phyloP scores from a whole-genome alignment of 2,329 filamentous ascomycete species.

The Alternaria brassicicola region DNA sequence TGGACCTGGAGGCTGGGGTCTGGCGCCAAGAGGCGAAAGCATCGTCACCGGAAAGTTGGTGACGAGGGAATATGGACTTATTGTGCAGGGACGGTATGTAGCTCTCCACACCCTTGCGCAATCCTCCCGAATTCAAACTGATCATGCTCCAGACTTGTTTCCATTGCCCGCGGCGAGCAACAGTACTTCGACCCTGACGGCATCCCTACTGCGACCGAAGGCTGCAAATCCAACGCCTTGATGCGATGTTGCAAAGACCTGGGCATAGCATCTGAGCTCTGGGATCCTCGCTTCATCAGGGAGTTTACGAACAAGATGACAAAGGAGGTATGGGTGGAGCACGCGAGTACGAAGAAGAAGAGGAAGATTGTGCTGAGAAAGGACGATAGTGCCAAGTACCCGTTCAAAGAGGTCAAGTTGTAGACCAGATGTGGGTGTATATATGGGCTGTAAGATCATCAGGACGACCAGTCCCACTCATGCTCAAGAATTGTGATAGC shows the following conservation, averaged over 20 bases:
- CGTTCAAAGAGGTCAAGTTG: slow-evolving; percentile 60
- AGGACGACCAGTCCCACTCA: not conserved
- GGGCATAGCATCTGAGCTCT: slow-evolving; percentile 91
- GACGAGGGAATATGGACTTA: slow-evolving; percentile 90
- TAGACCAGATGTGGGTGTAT: slow-evolving; percentile 5
- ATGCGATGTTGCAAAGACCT: slow-evolving; percentile 99
- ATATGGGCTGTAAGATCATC: not conserved
- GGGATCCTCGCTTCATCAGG: slow-evolving; percentile 91
- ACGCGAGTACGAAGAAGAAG: slow-evolving; percentile 84
- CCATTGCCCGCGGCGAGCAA: slow-evolving; percentile 91
- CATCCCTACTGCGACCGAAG: slow-evolving; percentile 92
- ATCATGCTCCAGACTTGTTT: slow-evolving; percentile 72
- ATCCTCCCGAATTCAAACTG: not conserved
- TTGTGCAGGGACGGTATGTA: slow-evolving; percentile 82
- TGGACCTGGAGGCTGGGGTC: slow-evolving; percentile 92
- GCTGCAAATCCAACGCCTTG: slow-evolving; percentile 95
- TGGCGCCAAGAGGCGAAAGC: slow-evolving; percentile 85
- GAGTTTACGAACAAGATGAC: slow-evolving; percentile 77
- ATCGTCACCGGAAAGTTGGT: slow-evolving; percentile 80
- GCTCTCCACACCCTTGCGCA: not conserved
- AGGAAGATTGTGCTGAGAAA: slow-evolving; percentile 86
- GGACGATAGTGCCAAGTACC: slow-evolving; percentile 74
- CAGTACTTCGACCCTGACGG: slow-evolving; percentile 88
- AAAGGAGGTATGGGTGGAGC: slow-evolving; percentile 88
- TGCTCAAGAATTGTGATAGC: not conserved